These are phyloP conservation scores for Colletotrichum lentis DNA, from an alignment of 2,329 filamentous ascomycete genomes.

Conservation along the genomic window DNA sequence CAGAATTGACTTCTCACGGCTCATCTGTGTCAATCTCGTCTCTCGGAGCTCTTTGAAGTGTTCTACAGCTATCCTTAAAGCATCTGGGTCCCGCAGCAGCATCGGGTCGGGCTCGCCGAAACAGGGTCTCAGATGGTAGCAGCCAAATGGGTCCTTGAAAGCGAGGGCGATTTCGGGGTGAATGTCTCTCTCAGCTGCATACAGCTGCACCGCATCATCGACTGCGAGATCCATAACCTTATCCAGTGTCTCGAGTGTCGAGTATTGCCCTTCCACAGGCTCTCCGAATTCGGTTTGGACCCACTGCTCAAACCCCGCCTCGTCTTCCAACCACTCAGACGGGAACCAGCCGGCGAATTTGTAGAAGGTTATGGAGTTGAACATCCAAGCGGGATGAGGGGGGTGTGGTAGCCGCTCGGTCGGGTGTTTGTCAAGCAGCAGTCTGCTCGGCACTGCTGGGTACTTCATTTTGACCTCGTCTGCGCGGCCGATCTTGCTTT, in stretches of 20 bases:
- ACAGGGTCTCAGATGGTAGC: not conserved
- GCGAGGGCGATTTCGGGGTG: no score
- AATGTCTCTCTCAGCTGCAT: not conserved
- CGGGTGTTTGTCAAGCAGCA: not conserved
- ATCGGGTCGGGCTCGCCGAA: not conserved
- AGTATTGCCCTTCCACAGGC: not conserved
- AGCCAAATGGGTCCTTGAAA: rapidly evolving
- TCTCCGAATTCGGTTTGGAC: not conserved
- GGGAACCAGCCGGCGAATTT: not conserved
- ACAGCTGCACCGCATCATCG: not conserved
- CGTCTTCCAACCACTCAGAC: rapidly evolving
- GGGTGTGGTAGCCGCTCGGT: not conserved
- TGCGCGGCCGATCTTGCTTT: not conserved
- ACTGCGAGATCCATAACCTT: not conserved
- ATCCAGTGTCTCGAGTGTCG: not conserved
- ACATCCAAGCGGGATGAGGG: not conserved
- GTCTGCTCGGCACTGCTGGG: not conserved
- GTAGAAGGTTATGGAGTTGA: not conserved
- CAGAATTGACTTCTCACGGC: no score
- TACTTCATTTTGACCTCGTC: not conserved
- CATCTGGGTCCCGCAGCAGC: not conserved
- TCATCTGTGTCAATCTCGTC: rapidly evolving
- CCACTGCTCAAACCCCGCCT: not conserved
- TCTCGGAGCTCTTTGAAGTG: no score
- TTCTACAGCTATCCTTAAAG: no score